Base-by-base conservation (phyloP, 2,329 filamentous ascomycete species). In the Colletotrichum sp. region DNA sequence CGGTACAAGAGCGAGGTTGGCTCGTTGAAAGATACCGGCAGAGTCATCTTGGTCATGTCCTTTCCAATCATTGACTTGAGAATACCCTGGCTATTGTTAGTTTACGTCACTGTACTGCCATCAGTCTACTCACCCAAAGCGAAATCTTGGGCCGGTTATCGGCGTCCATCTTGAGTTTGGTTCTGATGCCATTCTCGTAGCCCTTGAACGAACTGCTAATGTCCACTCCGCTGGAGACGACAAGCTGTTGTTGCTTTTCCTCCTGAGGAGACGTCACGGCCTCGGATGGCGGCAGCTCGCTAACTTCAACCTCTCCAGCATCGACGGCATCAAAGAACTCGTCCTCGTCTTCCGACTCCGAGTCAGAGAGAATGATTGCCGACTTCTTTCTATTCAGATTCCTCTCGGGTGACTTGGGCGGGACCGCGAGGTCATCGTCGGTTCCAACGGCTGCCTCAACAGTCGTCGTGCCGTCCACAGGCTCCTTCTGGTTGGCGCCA, bases 51-150 rank as follows among this genome's bases (percentile, higher is more conserved):
- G 49, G 97, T 99, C 97, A 99, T 99, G 83, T 99, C 97, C 84
- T 99, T 99, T 78, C 97, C 97, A 85, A 99, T 98, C 97, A 99
- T 99, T 27, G 96, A 99, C 87, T 99, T 99, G 78, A 99, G 88
- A 80, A 99, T 98, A 79, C 94, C 94, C 96, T 98, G 78, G 32
- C 63, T 49, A 15, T 12, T 55, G 78, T 85, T 77, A 84, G 82
- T 13, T 27, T 16, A 55, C 6, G 49, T 78, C 65, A 34, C 34
- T 25, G 11, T 32, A 65, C 12, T n/a, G 27, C 71, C 62, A 36
- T 8, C 22, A 64, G 22, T 62, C 27, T 8, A 87, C 94, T 86
- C 91, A 98, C 96, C 97, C 97, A 99, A 59, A 99, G 92, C 34
- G 95, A 97, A 77, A 99, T 95, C 88, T 96, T 98, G 0, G 97